Evolutionary conservation across 495 filamentous ascomycete genomes (phyloP), one percentile per base, ranked within the genome.

Genomic region (Tuber umbilicatum): DNA sequence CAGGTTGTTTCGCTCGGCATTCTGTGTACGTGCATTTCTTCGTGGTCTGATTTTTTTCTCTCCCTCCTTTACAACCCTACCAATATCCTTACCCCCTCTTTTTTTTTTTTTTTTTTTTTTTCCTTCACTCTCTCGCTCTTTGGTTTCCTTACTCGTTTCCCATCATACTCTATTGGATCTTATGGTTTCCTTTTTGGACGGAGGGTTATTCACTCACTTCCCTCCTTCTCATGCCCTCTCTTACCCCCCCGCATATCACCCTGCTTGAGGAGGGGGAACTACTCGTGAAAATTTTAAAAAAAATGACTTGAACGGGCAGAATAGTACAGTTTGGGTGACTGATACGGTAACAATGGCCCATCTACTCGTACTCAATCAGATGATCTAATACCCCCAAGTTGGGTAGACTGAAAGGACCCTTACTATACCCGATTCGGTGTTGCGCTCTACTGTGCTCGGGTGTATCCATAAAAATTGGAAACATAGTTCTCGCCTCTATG

Each of bases 41-140:
- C 71, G 69, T 79, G 77, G 77, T 78, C 77, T 79, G 77, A 79
- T 79, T 77, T 79, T 75, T 43, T 45, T 75, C 38, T 45, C 40
- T 78, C 55, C 55, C n/a, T 27, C 27, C 27, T n/a, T 16, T 31
- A 60, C 27, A 31, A 60, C 55, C 55, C n/a, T 60, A 27, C 55
- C 55, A 31, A 60, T 31, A 60, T 14, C 55, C n/a, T 60, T 55
- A 55, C 47, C 47, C 55, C 55, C 55, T 31, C 27, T 31, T 60
- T 31, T 60, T 60, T 31, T 60, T 60, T 60, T 60, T 50, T 10
- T 50, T 47, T 23, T 47, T 23, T 23, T 50, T 50, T n/a, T n/a
- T 50, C 21, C 1, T 50, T 31, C 55, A 0, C 12, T 60, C n/a
- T 31, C 55, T 27, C 55, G 10, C 12, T 60, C n/a, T 60, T n/a